Base-by-base conservation (phyloP, 108 stramenopile genomes). In the Skeletonema potamos region DNA sequence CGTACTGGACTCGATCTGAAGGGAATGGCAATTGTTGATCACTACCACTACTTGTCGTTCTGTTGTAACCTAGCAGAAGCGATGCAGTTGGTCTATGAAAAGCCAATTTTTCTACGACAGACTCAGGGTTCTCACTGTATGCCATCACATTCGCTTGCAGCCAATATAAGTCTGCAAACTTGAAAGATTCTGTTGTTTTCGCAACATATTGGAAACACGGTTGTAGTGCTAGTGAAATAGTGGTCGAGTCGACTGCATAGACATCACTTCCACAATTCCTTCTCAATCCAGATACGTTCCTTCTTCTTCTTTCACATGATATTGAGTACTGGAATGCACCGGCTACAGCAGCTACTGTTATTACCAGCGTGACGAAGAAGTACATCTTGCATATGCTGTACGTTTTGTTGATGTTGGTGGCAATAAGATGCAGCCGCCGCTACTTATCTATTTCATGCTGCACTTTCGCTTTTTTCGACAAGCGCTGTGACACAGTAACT, bases 171-270 rank as follows among this genome's bases (percentile, higher is more conserved):
- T 88, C 90, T 0, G 87, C 82, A 22, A 91, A 68, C 65, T 88
- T 88, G 80, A 88, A 91, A 4, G 86, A 85, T 63, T 88, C 87
- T 27, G 54, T 82, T 37, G 87, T 87, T 63, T 91, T 88, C 24
- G 73, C 82, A 60, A 85, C 59, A 70, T 56, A 62, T 27, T 66
- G 37, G 60, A 22, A 0, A 20, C 6, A 70, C 12, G 30, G 33
- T 58, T 58, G 30, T 37, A 37, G 36, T 15, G 39, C 2, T 15
- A 15, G n/a, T 41, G 39, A 41, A n/a, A 3, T 41, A 15, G 4
- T 4, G 39, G 15, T 41, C n/a, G 15, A n/a, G 15, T n/a, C 39
- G 39, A n/a, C 39, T 3, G 48, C 48, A 51, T 46, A 46, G 44
- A 46, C 18, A 46, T 20, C 18, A 46, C 36, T 37, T 37, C 0